Evolutionary conservation across 2,329 filamentous ascomycete species (phyloP).

Genomic region (Juglanconis sp.): DNA sequence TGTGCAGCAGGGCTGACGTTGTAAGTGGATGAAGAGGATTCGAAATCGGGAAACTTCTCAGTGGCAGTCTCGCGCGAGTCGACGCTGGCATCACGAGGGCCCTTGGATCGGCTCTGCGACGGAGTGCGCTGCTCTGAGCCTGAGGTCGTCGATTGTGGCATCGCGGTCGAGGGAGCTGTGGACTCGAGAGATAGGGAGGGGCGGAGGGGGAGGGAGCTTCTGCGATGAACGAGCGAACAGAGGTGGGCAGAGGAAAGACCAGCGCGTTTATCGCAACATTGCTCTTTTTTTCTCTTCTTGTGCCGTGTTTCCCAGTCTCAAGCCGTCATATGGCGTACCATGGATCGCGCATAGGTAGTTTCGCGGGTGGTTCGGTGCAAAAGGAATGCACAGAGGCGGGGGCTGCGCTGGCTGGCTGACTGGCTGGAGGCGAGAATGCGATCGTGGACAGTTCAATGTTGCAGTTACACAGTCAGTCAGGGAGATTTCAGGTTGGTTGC

Average conservation of each 20-base stretch:
- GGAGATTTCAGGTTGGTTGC: background rate
- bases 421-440: constrained; percentile 9
- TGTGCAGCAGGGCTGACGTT: background rate
- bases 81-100: constrained; percentile 24
- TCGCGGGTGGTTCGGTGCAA: background rate
- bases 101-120: constrained; percentile 31
- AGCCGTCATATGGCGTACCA: background rate
- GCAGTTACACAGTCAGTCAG: background rate
- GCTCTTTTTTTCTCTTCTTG: background rate
- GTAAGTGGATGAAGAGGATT: constrained; percentile 26
- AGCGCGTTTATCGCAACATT: constrained; percentile 18
- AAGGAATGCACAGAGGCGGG: background rate
- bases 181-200: background rate
- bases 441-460: constrained; percentile 4
- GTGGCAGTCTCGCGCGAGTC: constrained; percentile 33
- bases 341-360: background rate
- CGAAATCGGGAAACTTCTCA: constrained; percentile 59
- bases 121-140: constrained; percentile 30
- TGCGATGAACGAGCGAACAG: constrained; percentile 19
- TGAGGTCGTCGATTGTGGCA: constrained; percentile 38
- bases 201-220: constrained; percentile 9
- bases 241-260: constrained; percentile 4
- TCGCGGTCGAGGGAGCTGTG: constrained; percentile 20
- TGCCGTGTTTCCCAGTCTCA: background rate
- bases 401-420: background rate